Evolutionary conservation across 2,329 filamentous ascomycete species (phyloP).

Genomic region (Hypoxylon rubiginosum): DNA sequence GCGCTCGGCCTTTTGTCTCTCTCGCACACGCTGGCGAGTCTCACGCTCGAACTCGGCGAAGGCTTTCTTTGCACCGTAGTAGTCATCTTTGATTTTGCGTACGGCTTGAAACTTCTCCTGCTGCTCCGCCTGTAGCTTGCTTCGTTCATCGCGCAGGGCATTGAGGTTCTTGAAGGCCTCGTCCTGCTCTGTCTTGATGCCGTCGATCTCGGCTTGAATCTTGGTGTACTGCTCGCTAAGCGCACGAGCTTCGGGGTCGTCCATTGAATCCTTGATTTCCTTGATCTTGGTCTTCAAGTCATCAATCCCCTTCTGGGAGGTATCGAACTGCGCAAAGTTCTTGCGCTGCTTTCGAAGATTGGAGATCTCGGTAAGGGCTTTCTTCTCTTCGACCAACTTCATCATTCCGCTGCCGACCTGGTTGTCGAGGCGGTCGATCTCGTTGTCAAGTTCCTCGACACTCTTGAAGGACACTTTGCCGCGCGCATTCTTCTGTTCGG

Average conservation of each 20-base stretch:
- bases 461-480: slow-evolving; percentile 87
- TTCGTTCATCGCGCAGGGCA: slow-evolving; percentile 85
- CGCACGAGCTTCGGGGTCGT: slow-evolving; percentile 91
- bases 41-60: slow-evolving; percentile 87
- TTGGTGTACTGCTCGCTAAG: slow-evolving; percentile 87
- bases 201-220: slow-evolving; percentile 89
- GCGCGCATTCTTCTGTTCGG: slow-evolving; percentile 88
- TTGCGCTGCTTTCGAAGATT: slow-evolving; percentile 90
- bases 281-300: slow-evolving; percentile 89
- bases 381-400: slow-evolving; percentile 98
- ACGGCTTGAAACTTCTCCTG: slow-evolving; percentile 87
- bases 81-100: slow-evolving; percentile 89
- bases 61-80: slow-evolving; percentile 86
- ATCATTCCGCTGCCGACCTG: slow-evolving; percentile 90
- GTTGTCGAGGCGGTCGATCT: slow-evolving; percentile 84
- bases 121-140: slow-evolving; percentile 85
- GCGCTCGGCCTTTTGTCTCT: slow-evolving; percentile 85
- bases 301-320: slow-evolving; percentile 89
- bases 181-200: slow-evolving; percentile 93
- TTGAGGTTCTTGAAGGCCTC: slow-evolving; percentile 90
- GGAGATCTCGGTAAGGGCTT: slow-evolving; percentile 86
- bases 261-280: slow-evolving; percentile 87
- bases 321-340: slow-evolving; percentile 87
- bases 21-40: slow-evolving; percentile 79
- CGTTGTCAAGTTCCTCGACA: slow-evolving; percentile 85